Evolutionary conservation across 345 rosid genomes (phyloP).

Genomic region (Acer saccharum): DNA sequence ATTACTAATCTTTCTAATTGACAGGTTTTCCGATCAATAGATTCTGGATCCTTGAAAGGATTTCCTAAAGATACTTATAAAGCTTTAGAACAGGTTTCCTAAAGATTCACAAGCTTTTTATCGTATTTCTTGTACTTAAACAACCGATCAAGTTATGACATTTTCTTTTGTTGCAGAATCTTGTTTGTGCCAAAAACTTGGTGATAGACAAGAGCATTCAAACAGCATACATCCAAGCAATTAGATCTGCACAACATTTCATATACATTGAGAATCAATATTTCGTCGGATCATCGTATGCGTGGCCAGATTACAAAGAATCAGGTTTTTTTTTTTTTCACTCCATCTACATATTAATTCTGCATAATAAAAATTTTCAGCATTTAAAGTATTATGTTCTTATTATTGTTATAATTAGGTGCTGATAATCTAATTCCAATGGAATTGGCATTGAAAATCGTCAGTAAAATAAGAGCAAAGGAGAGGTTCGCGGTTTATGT

Average conservation of each 20-base stretch:
- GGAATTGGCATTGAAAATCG: slow-evolving; percentile 82
- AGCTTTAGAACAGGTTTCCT: slow-evolving; percentile 60
- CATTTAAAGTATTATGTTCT: background rate
- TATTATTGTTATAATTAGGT: slow-evolving; percentile 42
- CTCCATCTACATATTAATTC: slow-evolving; percentile 9
- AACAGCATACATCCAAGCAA: slow-evolving; percentile 86
- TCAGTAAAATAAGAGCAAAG: slow-evolving; percentile 67
- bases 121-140: background rate
- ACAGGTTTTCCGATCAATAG: slow-evolving; percentile 21
- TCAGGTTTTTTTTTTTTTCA: slow-evolving; percentile 50
- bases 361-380: background rate
- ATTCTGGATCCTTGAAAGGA: slow-evolving; percentile 80
- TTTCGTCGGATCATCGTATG: slow-evolving; percentile 85
- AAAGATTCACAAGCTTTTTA: too few species aligned
- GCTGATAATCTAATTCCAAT: slow-evolving; percentile 90
- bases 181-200: slow-evolving; percentile 79
- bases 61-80: slow-evolving; percentile 67
- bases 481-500: slow-evolving; percentile 82
- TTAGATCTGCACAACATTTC: slow-evolving; percentile 83
- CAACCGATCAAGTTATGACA: background rate
- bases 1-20: background rate
- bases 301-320: slow-evolving; percentile 75
- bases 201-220: slow-evolving; percentile 90
- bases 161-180: slow-evolving; percentile 56
- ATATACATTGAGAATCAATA: slow-evolving; percentile 90